These are phyloP conservation scores for Clarireedia paspali DNA, from an alignment of 2,329 filamentous ascomycete species.

Conservation along the genomic window DNA sequence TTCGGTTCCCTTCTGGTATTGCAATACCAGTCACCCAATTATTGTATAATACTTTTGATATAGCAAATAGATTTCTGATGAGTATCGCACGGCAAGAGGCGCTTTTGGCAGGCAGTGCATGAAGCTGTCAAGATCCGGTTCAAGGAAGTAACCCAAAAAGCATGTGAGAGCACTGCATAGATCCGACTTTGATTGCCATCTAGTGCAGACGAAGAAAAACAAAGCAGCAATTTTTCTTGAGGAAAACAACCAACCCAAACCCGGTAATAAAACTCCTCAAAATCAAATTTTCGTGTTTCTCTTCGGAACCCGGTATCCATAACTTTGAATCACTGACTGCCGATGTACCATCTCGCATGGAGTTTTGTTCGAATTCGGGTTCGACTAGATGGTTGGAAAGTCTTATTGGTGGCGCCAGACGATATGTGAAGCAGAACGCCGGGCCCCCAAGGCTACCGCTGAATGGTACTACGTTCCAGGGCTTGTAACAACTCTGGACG, in stretches of 20 bases:
- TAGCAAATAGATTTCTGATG: neutral
- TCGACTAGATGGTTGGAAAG: neutral
- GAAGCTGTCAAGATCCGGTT: constrained; percentile 5
- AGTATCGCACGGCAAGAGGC: constrained; percentile 3
- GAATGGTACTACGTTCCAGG: constrained; percentile 56
- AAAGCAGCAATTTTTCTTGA: constrained; percentile 19
- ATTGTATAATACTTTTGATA: neutral
- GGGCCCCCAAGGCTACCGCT: constrained; percentile 32
- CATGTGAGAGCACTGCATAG: constrained; percentile 24
- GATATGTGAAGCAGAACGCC: constrained; percentile 20
- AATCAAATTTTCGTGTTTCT: constrained; percentile 4
- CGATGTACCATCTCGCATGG: neutral
- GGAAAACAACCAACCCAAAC: constrained; percentile 17
- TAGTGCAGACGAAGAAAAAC: constrained; percentile 26
- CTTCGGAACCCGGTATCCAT: constrained; percentile 11
- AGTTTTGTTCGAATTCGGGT: neutral
- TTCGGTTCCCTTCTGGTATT: too few relatives aligned
- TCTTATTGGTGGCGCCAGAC: constrained; percentile 11
- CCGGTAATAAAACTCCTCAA: constrained; percentile 6
- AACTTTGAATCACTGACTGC: constrained; percentile 6
- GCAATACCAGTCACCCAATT: neutral
- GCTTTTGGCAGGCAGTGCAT: constrained; percentile 1
- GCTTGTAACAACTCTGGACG: constrained; percentile 87
- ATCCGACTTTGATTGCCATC: constrained; percentile 29
- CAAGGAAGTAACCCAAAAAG: constrained; percentile 7